Percentiles rank a stretch among this genome's conserved stretches.
These are phyloP conservation scores for Fusarium decemcellulare DNA, from an alignment of 2,329 filamentous ascomycete genomes.

Conservation along the genomic window DNA sequence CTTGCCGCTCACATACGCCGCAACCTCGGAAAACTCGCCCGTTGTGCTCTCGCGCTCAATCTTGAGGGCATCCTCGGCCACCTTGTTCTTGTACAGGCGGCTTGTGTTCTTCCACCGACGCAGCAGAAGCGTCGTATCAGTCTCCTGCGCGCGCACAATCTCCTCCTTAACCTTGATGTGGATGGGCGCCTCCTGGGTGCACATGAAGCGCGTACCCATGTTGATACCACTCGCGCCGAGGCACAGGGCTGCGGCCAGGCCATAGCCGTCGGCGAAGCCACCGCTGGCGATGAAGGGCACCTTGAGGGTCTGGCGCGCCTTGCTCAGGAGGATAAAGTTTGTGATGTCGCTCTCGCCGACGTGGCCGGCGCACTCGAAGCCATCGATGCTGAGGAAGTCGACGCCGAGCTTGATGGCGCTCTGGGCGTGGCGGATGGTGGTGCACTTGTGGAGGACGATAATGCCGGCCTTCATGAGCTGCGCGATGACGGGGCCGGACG, in stretches of 20 bases:
- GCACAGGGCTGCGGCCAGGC: constrained; percentile 89
- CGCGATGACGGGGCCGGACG: constrained; percentile 89
- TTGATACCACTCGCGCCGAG: constrained; percentile 96
- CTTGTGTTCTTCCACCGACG: constrained; percentile 94
- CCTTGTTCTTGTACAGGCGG: constrained; percentile 91
- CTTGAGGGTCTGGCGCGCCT: constrained; percentile 85
- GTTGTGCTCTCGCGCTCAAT: constrained; percentile 86
- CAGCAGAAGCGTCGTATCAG: constrained; percentile 90
- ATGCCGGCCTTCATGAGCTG: constrained; percentile 85
- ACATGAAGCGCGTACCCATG: constrained; percentile 99
- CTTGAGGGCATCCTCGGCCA: constrained; percentile 83
- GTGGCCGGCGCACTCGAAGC: constrained; percentile 96
- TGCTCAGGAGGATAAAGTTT: constrained; percentile 89
- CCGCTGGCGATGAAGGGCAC: constrained; percentile 97
- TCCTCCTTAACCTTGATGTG: constrained; percentile 94
- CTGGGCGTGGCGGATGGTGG: constrained; percentile 92
- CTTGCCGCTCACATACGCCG: constrained; percentile 89
- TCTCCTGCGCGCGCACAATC: constrained; percentile 91
- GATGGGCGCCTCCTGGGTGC: constrained; percentile 92
- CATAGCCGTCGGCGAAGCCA: constrained; percentile 95
- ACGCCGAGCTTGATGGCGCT: constrained; percentile 95
- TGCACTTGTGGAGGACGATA: constrained; percentile 96
- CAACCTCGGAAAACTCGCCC: constrained; percentile 92
- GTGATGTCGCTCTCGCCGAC: constrained; percentile 91
- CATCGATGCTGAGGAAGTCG: constrained; percentile 96